A percentile compares a stretch with the other conserved stretches of the same genome.
phyloP scores from a whole-genome alignment of 2,329 filamentous ascomycete species.

The Lasiodiplodia citricola region DNA sequence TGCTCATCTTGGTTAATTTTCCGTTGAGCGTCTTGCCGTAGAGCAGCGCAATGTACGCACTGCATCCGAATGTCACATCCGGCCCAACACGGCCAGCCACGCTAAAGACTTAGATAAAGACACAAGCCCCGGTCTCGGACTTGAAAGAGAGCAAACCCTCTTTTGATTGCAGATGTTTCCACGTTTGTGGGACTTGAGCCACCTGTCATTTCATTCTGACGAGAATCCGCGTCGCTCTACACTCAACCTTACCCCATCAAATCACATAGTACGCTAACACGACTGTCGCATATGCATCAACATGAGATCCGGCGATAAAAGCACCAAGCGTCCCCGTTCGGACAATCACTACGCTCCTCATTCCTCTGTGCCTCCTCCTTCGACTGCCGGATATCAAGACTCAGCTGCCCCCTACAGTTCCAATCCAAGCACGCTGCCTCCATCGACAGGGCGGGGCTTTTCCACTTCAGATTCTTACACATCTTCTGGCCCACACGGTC shows the following conservation, averaged over 20 bases:
- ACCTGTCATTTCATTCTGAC: too few relatives aligned
- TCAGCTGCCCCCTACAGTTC: neutral
- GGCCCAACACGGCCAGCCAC: neutral
- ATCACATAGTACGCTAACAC: too few relatives aligned
- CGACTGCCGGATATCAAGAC: slow-evolving; percentile 5
- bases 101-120: slow-evolving; percentile 25
- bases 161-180: too few relatives aligned
- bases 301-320: slow-evolving; percentile 19
- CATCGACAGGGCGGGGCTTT: neutral
- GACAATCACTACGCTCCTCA: slow-evolving; percentile 12
- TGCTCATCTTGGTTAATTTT: neutral
- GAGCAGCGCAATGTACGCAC: neutral
- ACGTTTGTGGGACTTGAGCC: too few relatives aligned
- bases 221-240: too few relatives aligned
- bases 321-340: slow-evolving; percentile 21
- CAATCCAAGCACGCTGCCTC: slow-evolving; percentile 17
- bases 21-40: neutral
- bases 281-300: neutral
- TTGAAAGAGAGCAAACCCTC: too few relatives aligned
- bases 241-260: too few relatives aligned
- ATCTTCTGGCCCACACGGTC: neutral
- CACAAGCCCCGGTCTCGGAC: too few relatives aligned
- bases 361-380: slow-evolving; percentile 13
- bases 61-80: neutral
- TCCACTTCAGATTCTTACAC: slow-evolving; percentile 1